Base-by-base conservation (phyloP, 2,329 filamentous ascomycete genomes). In the Karstenula rhodostoma region DNA sequence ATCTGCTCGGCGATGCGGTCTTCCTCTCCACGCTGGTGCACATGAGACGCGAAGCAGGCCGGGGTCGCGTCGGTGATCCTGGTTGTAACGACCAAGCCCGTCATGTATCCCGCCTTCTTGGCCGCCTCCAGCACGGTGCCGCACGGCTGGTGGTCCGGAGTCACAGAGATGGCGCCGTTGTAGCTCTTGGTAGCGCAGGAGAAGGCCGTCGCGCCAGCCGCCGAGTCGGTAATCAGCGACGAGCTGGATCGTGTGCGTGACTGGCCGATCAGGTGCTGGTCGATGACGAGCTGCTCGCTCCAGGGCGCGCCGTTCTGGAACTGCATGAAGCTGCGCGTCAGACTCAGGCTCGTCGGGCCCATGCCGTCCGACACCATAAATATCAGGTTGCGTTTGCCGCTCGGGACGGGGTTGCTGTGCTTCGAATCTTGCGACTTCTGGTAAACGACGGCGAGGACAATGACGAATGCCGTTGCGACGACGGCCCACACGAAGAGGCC, bases 291-390 rank as follows among this genome's bases (percentile, higher is more conserved):
- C 19, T 89, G 89, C 71, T 97, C 88, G 70, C 89, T 86, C 67
- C 86, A 86, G 0, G 92, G 89, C n/a, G 96, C 83, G 5, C 85
- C 87, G 42, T 91, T 85, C 57, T 89, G 84, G 68, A 90, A 86
- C 78, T 99, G 95, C 67, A 91, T 88, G 81, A 90, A 99, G 74
- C 89, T 91, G 58, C 95, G 86, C 7, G 95, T 97, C 75, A 99
- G 79, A 27, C 90, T 91, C 56, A 99, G 84, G 69, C 92, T 94
- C 9, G 95, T 92, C 8, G 95, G 95, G 0, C 95, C 95, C 95
- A 99, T 99, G 73, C 95, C 95, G 77, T 99, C 95, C 0, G 93
- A 97, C 40, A 99, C 94, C 95, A 99, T 99, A 83, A 99, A 98
- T 70, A 99, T 90, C 56, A 99, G 84, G 79, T 98, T 99, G 57